A percentile compares a stretch with the other conserved stretches of the same genome.
Evolutionary conservation across 345 rosid species (phyloP).

Genomic region (Hirschfeldia incana): DNA sequence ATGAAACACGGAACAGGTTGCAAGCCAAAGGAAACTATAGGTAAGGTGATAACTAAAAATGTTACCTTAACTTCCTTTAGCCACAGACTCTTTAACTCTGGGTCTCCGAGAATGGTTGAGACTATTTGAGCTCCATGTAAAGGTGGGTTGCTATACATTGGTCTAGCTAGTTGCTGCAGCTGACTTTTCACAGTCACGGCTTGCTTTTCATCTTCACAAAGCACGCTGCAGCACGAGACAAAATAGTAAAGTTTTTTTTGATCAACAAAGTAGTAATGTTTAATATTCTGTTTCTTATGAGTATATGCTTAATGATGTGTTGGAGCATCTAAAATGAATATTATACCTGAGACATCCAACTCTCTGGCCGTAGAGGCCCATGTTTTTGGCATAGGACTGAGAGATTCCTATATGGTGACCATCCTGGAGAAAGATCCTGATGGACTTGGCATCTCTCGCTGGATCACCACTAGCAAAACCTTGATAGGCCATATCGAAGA

Average conservation of each 20-base stretch:
- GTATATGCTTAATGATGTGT: neutral
- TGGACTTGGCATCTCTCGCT: constrained; percentile 89
- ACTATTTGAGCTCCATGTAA: constrained; percentile 85
- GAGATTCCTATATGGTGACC: constrained; percentile 89
- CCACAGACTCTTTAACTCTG: constrained; percentile 83
- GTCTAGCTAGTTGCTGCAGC: constrained; percentile 95
- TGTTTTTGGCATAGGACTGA: constrained; percentile 95
- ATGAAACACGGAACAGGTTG: neutral
- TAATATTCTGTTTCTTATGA: neutral
- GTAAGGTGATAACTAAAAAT: neutral
- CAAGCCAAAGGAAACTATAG: neutral
- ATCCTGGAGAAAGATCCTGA: constrained; percentile 90
- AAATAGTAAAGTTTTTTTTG: neutral
- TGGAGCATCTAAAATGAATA: constrained; percentile 20
- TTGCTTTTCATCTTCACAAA: constrained; percentile 82
- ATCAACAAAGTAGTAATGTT: neutral
- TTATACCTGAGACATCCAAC: constrained; percentile 89
- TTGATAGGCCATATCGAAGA: constrained; percentile 99
- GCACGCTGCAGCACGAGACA: constrained; percentile 53
- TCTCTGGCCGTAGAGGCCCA: constrained; percentile 99
- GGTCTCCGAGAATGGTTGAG: constrained; percentile 74
- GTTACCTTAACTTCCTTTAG: constrained; percentile 90
- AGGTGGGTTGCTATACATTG: constrained; percentile 98
- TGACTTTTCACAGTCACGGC: constrained; percentile 88
- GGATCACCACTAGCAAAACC: constrained; percentile 99